A percentile compares a stretch with the other conserved stretches of the same genome.
These are phyloP conservation scores for Phytophthora multivora DNA, from an alignment of 352 stramenopile species.

Conservation along the genomic window DNA sequence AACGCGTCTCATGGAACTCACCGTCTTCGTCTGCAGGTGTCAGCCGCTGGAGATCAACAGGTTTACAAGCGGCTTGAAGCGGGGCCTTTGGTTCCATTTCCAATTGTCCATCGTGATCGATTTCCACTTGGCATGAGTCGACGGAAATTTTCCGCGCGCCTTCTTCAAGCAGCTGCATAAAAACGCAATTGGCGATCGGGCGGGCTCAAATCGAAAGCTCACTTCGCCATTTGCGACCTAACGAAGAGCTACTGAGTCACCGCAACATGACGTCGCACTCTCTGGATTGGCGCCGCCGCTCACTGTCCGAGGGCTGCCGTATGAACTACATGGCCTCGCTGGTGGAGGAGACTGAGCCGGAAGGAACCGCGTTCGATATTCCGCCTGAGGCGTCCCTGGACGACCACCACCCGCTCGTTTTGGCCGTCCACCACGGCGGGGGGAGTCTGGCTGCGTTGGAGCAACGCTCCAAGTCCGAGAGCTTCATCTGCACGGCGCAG, in stretches of 20 bases:
- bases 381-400: slow-evolving; percentile 4
- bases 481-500: slow-evolving; percentile 38
- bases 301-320: slow-evolving; percentile 16
- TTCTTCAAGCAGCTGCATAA: slow-evolving; percentile 26
- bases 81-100: too few species aligned
- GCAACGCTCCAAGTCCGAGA: slow-evolving; percentile 40
- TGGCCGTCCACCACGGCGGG: not conserved
- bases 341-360: not conserved
- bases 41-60: too few species aligned
- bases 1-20: too few species aligned
- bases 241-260: slow-evolving; percentile 10
- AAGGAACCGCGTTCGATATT: not conserved
- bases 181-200: too few species aligned
- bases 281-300: slow-evolving; percentile 18
- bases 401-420: slow-evolving; percentile 8
- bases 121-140: too few species aligned
- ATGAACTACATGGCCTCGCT: slow-evolving; percentile 1
- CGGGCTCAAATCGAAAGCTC: not conserved
- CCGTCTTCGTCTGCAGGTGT: too few species aligned
- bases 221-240: slow-evolving; percentile 20
- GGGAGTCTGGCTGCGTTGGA: slow-evolving; percentile 13
- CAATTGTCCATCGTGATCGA: too few species aligned
- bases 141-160: not conserved
- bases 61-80: too few species aligned
- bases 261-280: slow-evolving; percentile 5